Evolutionary conservation across 2,329 filamentous ascomycete species (phyloP), one percentile per base, ranked within the genome.

Genomic region (Hypoxylon sp.): DNA sequence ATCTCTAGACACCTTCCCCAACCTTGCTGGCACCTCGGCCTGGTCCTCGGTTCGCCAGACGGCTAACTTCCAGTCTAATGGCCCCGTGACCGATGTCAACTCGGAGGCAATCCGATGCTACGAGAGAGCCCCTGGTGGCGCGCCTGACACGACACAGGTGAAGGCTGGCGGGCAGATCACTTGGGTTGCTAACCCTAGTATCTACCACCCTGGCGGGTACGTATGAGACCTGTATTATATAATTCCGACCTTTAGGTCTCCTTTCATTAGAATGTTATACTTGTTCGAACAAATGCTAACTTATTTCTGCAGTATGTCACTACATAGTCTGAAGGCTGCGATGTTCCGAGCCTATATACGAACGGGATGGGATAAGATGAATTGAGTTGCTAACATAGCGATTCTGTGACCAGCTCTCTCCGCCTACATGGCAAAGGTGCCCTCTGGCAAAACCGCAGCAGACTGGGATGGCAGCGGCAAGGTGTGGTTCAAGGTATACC

Each of bases 401-500:
- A 19, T 30, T 8, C 14, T n/a, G 19, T 30, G 12, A 23, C 19
- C 39, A 69, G 78, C 81, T 2, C 71, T 80, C 29, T 78, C 77
- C 30, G 79, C 79, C 39, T 81, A 80, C 72, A 76, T 81, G 74
- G 80, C 79, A 58, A 79, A 79, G 71, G 79, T 78, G 0, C 79
- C 79, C 37, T 47, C 70, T 3, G 78, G 79, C 53, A 62, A 76
- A 70, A 78, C 77, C 1, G 79, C 79, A 1, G 76, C 75, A 5
- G 72, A 73, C 51, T 81, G 77, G 61, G 78, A 79, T 67, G 80
- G 80, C 63, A 74, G 73, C 53, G 80, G 80, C 2, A 68, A 72
- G 2, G 78, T 79, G 12, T 81, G 79, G 79, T 80, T 81, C 74
- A 81, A 81, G 75, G 78, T 81, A 43, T 80, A 74, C 72, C 78